Conservation (phyloP, 2,329 filamentous ascomycete species). For the Metarhizium guizhouense region DNA sequence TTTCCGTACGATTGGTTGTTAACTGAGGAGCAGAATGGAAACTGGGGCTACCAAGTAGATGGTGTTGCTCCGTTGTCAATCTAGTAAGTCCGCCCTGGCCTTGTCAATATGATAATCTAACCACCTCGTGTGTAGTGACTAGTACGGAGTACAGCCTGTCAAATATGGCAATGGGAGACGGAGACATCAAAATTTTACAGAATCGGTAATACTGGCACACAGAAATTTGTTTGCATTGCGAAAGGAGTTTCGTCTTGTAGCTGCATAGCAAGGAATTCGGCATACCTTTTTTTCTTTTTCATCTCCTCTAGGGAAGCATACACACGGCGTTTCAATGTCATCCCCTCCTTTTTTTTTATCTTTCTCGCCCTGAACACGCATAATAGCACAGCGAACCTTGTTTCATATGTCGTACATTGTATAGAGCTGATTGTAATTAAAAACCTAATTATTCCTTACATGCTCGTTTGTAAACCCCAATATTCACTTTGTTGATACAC, state of each 20-base stretch:
- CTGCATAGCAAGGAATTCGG: background rate
- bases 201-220: background rate
- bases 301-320: background rate
- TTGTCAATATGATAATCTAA: background rate
- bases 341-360: background rate
- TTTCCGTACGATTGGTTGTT: constrained; percentile 96
- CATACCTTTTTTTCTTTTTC: background rate
- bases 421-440: constrained; percentile 4
- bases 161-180: background rate
- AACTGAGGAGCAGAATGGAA: constrained; percentile 83
- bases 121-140: background rate
- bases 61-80: constrained; percentile 94
- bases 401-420: background rate
- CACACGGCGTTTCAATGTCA: background rate
- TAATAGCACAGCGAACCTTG: background rate
- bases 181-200: background rate
- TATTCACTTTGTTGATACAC: background rate
- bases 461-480: background rate
- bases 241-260: background rate
- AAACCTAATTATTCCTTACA: background rate
- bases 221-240: constrained; percentile 22
- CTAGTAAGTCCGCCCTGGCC: constrained; percentile 55
- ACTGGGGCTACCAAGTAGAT: constrained; percentile 96
- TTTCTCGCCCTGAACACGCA: background rate
- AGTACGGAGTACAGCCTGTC: background rate